Percentiles rank a stretch among this genome's conserved stretches.
Conservation (phyloP, 2,329 filamentous ascomycete species). For the Pyricularia pennisetigena region DNA sequence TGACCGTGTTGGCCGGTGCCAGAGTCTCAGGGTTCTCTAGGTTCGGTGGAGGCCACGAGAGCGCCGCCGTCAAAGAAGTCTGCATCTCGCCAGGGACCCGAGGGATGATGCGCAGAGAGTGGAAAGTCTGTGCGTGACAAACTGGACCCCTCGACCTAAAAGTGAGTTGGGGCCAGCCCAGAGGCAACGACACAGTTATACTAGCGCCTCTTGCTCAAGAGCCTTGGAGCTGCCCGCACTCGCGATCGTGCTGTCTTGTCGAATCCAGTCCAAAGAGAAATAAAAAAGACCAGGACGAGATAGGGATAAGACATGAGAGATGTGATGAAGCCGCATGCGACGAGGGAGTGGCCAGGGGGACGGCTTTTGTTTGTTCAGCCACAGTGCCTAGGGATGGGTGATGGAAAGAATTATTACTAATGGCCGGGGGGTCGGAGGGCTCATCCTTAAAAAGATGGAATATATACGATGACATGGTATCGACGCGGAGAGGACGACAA, state of each 20-base stretch:
- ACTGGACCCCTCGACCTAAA: neutral
- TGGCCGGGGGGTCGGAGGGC: neutral
- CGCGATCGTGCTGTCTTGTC: neutral
- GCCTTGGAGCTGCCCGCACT: neutral
- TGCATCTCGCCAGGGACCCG: slow-evolving; percentile 12
- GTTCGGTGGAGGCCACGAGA: slow-evolving; percentile 21
- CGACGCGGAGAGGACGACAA: neutral
- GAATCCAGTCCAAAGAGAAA: neutral
- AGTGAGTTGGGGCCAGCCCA: neutral
- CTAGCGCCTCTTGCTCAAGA: neutral
- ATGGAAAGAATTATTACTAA: neutral
- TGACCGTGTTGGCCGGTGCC: slow-evolving; percentile 17
- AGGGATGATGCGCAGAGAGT: neutral
- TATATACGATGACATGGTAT: neutral
- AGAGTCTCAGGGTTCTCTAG: slow-evolving; percentile 20
- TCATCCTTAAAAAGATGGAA: neutral
- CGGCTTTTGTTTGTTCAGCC: neutral
- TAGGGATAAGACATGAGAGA: neutral
- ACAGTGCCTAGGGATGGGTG: neutral
- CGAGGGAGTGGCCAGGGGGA: neutral
- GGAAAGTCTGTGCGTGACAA: neutral
- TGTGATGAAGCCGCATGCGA: neutral
- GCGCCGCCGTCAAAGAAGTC: slow-evolving; percentile 13
- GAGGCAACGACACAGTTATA: neutral
- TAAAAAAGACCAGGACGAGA: neutral